phyloP scores from a whole-genome alignment of 2,329 filamentous ascomycete species.

The Volutella citrinella region DNA sequence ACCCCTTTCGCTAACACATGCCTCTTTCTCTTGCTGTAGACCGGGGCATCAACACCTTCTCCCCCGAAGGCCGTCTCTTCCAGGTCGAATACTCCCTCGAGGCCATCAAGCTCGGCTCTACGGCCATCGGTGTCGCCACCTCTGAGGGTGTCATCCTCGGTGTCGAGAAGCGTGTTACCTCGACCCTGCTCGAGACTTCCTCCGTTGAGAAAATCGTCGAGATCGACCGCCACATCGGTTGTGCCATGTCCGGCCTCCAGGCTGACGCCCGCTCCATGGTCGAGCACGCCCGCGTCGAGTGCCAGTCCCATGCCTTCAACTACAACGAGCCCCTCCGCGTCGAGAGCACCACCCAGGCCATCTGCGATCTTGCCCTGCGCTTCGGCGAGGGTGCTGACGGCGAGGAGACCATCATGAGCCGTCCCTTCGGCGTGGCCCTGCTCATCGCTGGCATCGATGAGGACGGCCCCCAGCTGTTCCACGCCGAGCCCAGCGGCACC shows the following conservation, averaged over 20 bases:
- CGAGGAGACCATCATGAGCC: slow-evolving; percentile 97
- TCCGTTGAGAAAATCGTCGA: slow-evolving; percentile 99
- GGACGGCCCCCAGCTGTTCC: slow-evolving; percentile 94
- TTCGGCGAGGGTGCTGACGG: slow-evolving; percentile 98
- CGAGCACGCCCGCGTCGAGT: slow-evolving; percentile 96
- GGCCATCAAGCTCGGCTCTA: slow-evolving; percentile 98
- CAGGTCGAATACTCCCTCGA: slow-evolving; percentile 99
- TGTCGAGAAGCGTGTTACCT: slow-evolving; percentile 98
- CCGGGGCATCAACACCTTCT: slow-evolving; percentile 99
- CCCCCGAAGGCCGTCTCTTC: slow-evolving; percentile 98
- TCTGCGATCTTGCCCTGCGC: slow-evolving; percentile 92
- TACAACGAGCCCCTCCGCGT: slow-evolving; percentile 93
- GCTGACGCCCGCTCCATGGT: slow-evolving; percentile 97
- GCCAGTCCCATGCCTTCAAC: slow-evolving; percentile 96
- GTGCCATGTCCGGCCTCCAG: slow-evolving; percentile 97
- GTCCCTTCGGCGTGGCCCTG: slow-evolving; percentile 94
- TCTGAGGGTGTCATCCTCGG: slow-evolving; percentile 93
- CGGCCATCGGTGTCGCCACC: slow-evolving; percentile 95
- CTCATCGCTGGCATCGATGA: slow-evolving; percentile 97
- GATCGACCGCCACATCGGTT: slow-evolving; percentile 97
- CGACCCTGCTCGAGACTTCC: slow-evolving; percentile 92
- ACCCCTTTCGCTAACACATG: slow-evolving; percentile 9
- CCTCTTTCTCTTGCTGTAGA: no score
- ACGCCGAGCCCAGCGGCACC: slow-evolving; percentile 95
- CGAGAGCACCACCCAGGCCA: slow-evolving; percentile 97